A percentile compares a stretch with the other conserved stretches of the same genome.
phyloP scores from a whole-genome alignment of 306 rosid genomes.

The Quercus glauca region DNA sequence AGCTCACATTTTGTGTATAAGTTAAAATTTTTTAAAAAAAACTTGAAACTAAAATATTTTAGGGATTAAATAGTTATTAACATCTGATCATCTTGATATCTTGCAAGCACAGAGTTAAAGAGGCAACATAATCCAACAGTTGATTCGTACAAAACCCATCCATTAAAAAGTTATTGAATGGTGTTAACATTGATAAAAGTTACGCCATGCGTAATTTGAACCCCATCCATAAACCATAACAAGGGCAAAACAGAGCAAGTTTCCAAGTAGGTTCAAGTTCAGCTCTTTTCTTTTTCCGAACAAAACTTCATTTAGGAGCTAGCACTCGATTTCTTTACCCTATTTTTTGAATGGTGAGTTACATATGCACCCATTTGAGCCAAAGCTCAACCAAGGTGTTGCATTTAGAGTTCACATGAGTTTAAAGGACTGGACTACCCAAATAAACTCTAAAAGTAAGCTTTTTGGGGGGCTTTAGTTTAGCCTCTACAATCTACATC shows the following conservation, averaged over 20 bases:
- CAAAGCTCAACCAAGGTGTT: neutral
- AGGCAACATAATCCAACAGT: too few species aligned
- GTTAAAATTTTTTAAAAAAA: neutral
- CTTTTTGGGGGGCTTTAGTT: neutral
- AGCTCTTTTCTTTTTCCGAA: neutral
- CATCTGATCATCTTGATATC: too few species aligned
- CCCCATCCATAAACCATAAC: neutral
- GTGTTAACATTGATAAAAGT: too few species aligned
- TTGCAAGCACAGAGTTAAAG: too few species aligned
- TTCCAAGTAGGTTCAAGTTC: neutral
- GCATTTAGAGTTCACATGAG: neutral
- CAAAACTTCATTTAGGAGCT: neutral
- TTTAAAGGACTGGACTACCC: neutral
- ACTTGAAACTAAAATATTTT: too few species aligned
- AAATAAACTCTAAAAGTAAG: neutral
- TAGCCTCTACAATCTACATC: neutral
- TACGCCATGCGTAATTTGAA: too few species aligned
- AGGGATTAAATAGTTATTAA: too few species aligned
- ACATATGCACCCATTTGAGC: too few species aligned
- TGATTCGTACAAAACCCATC: too few species aligned
- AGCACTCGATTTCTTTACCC: neutral
- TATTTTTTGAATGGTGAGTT: neutral
- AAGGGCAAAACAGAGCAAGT: neutral
- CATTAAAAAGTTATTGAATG: too few species aligned
- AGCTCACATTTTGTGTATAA: too few species aligned